phyloP scores from a whole-genome alignment of 2,329 filamentous ascomycete genomes.

The Microcera coccophila region DNA sequence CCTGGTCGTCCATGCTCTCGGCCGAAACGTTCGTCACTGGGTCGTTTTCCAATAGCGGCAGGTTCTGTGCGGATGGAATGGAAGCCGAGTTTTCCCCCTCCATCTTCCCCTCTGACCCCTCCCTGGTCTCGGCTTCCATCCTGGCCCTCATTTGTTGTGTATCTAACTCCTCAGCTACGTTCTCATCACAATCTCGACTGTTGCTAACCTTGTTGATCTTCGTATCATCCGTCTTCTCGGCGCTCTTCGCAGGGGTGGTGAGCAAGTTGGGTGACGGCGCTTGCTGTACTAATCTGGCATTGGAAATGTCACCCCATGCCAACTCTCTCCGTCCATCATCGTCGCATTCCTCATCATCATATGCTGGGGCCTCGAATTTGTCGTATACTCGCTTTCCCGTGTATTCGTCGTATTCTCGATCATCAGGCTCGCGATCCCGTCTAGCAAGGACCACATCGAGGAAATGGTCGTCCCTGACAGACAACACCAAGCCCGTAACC shows the following conservation, averaged over 20 bases:
- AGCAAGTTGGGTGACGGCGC: slow-evolving; percentile 27
- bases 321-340: slow-evolving; percentile 61
- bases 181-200: slow-evolving; percentile 17
- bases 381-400: slow-evolving; percentile 71
- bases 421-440: slow-evolving; percentile 58
- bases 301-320: slow-evolving; percentile 59
- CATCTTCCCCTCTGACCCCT: slow-evolving; percentile 11
- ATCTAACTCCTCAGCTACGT: slow-evolving; percentile 25
- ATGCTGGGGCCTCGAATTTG: slow-evolving; percentile 71
- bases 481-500: slow-evolving; percentile 64
- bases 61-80: slow-evolving; percentile 29
- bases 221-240: slow-evolving; percentile 12
- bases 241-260: slow-evolving; percentile 20
- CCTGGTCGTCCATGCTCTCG: slow-evolving; percentile 17
- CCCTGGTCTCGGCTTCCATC: slow-evolving; percentile 20
- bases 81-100: slow-evolving; percentile 21
- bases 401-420: slow-evolving; percentile 59
- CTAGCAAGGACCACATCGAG: slow-evolving; percentile 64
- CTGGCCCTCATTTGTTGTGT: slow-evolving; percentile 29
- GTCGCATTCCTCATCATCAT: slow-evolving; percentile 54
- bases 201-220: slow-evolving; percentile 26
- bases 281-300: slow-evolving; percentile 60
- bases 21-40: slow-evolving; percentile 21
- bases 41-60: slow-evolving; percentile 21
- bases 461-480: slow-evolving; percentile 45